phyloP scores from a whole-genome alignment of 2,329 filamentous ascomycete species.

The Fusarium falciforme region DNA sequence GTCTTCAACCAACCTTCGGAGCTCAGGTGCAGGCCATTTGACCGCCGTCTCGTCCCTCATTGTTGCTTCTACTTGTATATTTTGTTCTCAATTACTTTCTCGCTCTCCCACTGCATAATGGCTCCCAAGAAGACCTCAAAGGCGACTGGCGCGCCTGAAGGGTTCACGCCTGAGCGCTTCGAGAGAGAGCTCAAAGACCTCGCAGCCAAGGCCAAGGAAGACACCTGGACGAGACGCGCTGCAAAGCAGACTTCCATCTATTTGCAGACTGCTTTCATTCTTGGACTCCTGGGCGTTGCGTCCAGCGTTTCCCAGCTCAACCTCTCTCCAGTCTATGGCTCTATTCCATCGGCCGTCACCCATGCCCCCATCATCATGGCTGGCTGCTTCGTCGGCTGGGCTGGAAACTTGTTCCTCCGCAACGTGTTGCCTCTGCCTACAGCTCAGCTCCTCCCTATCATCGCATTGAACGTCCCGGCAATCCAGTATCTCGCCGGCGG shows the following conservation, averaged over 20 bases:
- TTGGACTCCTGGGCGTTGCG: constrained; percentile 63
- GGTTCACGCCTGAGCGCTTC: constrained; percentile 63
- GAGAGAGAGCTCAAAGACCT: constrained; percentile 65
- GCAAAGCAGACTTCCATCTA: constrained; percentile 55
- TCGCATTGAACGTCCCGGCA: constrained; percentile 80
- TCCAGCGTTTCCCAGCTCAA: constrained; percentile 79
- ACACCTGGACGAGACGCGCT: constrained; percentile 48
- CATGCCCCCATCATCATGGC: constrained; percentile 75
- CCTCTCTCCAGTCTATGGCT: constrained; percentile 89
- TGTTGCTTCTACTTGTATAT: constrained; percentile 17
- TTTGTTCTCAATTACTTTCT: constrained; percentile 3
- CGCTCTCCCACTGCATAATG: constrained; percentile 22
- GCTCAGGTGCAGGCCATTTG: constrained; percentile 50
- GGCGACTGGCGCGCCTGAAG: constrained; percentile 42
- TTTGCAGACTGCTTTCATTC: constrained; percentile 44
- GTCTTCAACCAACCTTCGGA: constrained; percentile 35
- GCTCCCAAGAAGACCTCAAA: constrained; percentile 35
- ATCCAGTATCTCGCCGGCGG: constrained; percentile 78
- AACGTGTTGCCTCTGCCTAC: constrained; percentile 60
- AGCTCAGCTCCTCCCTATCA: constrained; percentile 71
- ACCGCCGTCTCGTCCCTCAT: constrained; percentile 19
- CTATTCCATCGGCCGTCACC: constrained; percentile 79
- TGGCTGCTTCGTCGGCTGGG: constrained; percentile 78
- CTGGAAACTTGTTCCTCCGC: constrained; percentile 69
- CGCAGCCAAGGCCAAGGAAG: constrained; percentile 55